phyloP scores from a whole-genome alignment of 2,329 filamentous ascomycete genomes.

The Pyricularia pennisetigena region DNA sequence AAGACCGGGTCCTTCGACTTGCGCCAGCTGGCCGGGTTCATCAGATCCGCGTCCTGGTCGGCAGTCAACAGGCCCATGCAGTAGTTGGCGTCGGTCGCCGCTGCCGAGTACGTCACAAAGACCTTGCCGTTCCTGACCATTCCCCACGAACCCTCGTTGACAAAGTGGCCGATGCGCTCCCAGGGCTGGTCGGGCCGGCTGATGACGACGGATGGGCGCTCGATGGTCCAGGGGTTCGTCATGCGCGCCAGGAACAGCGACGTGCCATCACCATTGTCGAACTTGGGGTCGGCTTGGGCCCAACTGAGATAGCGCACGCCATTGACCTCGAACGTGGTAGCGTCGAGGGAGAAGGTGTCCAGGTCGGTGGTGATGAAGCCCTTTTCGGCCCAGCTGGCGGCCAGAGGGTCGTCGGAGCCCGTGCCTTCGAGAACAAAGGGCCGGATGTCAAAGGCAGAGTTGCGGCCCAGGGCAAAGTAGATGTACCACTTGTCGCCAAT shows the following conservation, averaged over 20 bases:
- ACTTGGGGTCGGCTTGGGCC: constrained; percentile 18
- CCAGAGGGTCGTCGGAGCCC: constrained; percentile 13
- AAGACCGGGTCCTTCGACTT: constrained; percentile 17
- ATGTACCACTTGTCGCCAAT: constrained; percentile 12
- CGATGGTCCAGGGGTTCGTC: constrained; percentile 19
- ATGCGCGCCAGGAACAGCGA: constrained; percentile 16
- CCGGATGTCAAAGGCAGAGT: constrained; percentile 11
- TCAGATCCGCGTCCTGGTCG: constrained; percentile 7
- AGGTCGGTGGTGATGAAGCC: constrained; percentile 17
- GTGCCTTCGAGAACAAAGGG: constrained; percentile 19
- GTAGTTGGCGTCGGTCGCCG: constrained; percentile 9
- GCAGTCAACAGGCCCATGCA: constrained; percentile 10
- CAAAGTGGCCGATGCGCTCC: constrained; percentile 9
- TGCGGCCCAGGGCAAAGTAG: constrained; percentile 22
- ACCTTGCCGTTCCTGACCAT: constrained; percentile 9
- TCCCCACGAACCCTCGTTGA: constrained; percentile 11
- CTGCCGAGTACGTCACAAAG: constrained; percentile 12
- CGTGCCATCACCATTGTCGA: constrained; percentile 12
- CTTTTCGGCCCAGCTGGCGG: constrained; percentile 18
- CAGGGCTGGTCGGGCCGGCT: constrained; percentile 16
- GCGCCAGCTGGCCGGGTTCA: constrained; percentile 15
- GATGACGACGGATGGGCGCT: constrained; percentile 8
- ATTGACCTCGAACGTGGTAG: constrained; percentile 17
- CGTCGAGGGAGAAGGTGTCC: constrained; percentile 21
- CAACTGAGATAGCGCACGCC: constrained; percentile 19